These are phyloP conservation scores for Cercis canadensis DNA, from an alignment of 306 rosid genomes.

Conservation along the genomic window DNA sequence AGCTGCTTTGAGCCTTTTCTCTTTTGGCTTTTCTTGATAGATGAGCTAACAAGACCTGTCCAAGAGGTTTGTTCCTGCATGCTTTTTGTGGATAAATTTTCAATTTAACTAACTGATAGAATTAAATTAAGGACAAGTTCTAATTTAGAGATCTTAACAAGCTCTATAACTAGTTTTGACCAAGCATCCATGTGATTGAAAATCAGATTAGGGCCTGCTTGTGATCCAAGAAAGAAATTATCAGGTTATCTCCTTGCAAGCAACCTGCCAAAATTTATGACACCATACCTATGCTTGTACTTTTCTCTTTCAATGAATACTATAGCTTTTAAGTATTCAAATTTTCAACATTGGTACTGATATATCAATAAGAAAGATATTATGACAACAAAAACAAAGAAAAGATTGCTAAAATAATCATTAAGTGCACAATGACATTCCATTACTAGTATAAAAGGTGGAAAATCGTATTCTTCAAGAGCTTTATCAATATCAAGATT, in stretches of 20 bases:
- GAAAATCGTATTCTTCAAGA: constrained; percentile 22
- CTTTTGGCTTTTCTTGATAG: too few species aligned
- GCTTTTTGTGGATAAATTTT: too few species aligned
- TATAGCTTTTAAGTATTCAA: constrained; percentile 5
- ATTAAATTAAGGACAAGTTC: neutral
- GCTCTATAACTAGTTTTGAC: neutral
- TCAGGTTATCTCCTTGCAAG: constrained; percentile 24
- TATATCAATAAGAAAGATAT: constrained; percentile 24
- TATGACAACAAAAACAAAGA: constrained; percentile 13
- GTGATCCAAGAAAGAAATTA: constrained; percentile 18
- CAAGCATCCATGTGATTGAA: neutral
- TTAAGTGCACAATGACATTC: neutral
- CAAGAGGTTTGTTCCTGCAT: too few species aligned
- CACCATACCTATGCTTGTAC: neutral
- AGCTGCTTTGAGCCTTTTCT: too few species aligned
- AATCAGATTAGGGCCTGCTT: too few species aligned
- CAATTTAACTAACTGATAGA: too few species aligned
- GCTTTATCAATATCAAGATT: constrained; percentile 21
- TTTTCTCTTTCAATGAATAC: constrained; percentile 15
- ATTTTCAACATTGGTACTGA: neutral
- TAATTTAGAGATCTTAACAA: neutral
- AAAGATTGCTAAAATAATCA: neutral
- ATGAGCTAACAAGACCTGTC: too few species aligned
- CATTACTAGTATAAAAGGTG: constrained; percentile 6
- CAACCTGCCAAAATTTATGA: constrained; percentile 10